phyloP scores from a whole-genome alignment of 2,329 filamentous ascomycete genomes.

The Helotiales sp. region DNA sequence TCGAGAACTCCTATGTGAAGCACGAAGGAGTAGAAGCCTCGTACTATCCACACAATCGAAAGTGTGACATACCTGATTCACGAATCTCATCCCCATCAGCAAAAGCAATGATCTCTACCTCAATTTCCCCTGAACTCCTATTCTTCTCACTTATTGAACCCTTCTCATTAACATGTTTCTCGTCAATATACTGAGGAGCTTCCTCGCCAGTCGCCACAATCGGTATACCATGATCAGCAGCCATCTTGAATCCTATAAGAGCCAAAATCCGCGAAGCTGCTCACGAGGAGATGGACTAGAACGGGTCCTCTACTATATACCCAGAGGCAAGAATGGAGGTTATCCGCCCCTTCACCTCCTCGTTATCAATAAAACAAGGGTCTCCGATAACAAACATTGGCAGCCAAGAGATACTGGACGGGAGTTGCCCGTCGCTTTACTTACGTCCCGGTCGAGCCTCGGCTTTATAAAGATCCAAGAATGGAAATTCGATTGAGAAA shows the following conservation, averaged over 20 bases:
- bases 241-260: background rate
- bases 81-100: conserved; percentile 12
- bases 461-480: background rate
- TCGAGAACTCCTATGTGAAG: background rate
- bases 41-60: too few species aligned
- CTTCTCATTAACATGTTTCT: conserved; percentile 6
- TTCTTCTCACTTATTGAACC: conserved; percentile 7
- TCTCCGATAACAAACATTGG: background rate
- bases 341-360: background rate
- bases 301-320: background rate
- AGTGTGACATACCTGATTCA: conserved; percentile 14
- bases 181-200: background rate
- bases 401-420: conserved; percentile 7
- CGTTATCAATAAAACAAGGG: background rate
- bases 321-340: too few species aligned
- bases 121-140: background rate
- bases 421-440: conserved; percentile 7
- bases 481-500: background rate
- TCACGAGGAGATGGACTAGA: background rate
- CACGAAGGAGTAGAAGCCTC: background rate
- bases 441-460: background rate
- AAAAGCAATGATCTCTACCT: conserved; percentile 12
- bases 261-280: background rate
- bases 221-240: background rate
- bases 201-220: background rate